Conservation (phyloP, 768 basidiomycete species). For the Tylopilus felleus region DNA sequence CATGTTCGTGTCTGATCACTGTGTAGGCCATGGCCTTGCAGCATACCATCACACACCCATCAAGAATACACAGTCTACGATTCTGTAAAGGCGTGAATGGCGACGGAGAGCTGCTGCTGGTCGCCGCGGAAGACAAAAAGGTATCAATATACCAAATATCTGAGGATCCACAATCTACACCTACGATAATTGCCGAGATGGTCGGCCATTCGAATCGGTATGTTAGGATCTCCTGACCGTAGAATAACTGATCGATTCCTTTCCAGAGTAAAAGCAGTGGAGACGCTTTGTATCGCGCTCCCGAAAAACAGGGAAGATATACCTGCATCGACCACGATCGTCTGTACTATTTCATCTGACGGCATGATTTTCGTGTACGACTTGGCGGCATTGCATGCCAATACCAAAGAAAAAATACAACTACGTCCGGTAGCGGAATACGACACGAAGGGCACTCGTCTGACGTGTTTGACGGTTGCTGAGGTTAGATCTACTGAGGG, state of each 20-base stretch:
- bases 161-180: conserved; percentile 41
- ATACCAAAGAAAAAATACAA: conserved; percentile 24
- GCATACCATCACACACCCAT: conserved; percentile 69
- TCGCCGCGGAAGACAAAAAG: conserved; percentile 88
- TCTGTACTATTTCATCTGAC: conserved; percentile 84
- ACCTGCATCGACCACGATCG: conserved; percentile 52
- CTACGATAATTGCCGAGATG: conserved; percentile 65
- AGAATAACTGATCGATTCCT: neutral
- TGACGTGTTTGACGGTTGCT: conserved; percentile 71
- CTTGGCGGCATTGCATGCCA: conserved; percentile 46
- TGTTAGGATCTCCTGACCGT: neutral
- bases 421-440: conserved; percentile 63
- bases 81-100: conserved; percentile 64
- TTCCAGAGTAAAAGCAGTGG: conserved; percentile 75
- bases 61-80: conserved; percentile 79
- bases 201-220: conserved; percentile 87
- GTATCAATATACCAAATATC: conserved; percentile 71
- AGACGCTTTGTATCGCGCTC: conserved; percentile 59
- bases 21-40: conserved; percentile 74
- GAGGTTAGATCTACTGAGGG: conserved; percentile 40
- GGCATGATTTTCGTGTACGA: conserved; percentile 81
- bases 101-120: conserved; percentile 68
- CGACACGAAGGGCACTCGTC: conserved; percentile 80
- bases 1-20: neutral
- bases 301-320: conserved; percentile 32